phyloP scores from a whole-genome alignment of 495 filamentous ascomycete species.

The Penicillium herquei region DNA sequence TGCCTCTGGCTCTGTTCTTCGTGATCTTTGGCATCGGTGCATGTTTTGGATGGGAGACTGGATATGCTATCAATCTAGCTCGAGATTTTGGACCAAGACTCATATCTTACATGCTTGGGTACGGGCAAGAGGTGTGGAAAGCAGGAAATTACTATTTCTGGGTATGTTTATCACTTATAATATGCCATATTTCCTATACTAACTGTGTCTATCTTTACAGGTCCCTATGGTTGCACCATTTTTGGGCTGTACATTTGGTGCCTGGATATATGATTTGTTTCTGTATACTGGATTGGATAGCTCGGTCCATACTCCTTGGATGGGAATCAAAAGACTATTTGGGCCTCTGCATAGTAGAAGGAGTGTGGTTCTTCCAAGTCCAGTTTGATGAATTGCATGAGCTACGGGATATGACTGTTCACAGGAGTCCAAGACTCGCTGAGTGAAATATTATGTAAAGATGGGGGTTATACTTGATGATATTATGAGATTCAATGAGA shows the following conservation, averaged over 20 bases:
- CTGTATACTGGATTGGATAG: conserved; percentile 56
- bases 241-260: conserved; percentile 56
- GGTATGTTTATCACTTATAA: conserved; percentile 35
- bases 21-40: conserved; percentile 64
- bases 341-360: conserved; percentile 16
- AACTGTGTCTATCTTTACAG: conserved; percentile 13
- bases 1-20: conserved; percentile 60
- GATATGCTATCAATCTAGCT: conserved; percentile 66
- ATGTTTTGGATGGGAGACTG: conserved; percentile 69
- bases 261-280: conserved; percentile 61
- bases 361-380: conserved; percentile 15
- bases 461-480: neutral
- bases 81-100: conserved; percentile 67
- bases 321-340: conserved; percentile 49
- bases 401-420: neutral
- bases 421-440: neutral
- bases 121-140: conserved; percentile 61
- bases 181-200: neutral
- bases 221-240: conserved; percentile 59
- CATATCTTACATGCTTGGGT: conserved; percentile 59
- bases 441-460: neutral
- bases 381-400: conserved; percentile 19
- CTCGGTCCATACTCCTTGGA: conserved; percentile 57
- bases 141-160: conserved; percentile 65
- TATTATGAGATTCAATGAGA: neutral